These are phyloP conservation scores for Moringa oleifera DNA, from an alignment of 345 rosid species.

Conservation along the genomic window DNA sequence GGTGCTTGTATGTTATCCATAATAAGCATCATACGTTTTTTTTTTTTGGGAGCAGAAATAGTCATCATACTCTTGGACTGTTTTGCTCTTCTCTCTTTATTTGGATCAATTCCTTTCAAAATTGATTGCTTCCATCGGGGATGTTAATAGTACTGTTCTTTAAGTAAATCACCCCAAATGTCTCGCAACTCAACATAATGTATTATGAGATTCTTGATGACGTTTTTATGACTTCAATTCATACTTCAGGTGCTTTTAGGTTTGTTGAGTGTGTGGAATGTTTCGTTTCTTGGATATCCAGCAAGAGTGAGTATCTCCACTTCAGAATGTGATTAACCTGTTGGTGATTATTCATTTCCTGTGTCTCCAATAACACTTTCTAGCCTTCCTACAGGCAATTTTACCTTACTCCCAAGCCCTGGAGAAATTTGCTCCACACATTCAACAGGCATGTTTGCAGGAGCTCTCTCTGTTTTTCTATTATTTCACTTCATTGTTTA, in stretches of 20 bases:
- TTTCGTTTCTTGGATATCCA: slow-evolving; percentile 88
- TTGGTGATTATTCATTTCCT: background rate
- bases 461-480: background rate
- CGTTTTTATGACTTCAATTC: slow-evolving; percentile 3
- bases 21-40: no score
- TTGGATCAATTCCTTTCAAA: background rate
- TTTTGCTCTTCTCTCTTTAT: background rate
- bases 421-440: slow-evolving; percentile 94
- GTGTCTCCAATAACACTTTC: slow-evolving; percentile 11
- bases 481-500: background rate
- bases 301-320: slow-evolving; percentile 59
- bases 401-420: slow-evolving; percentile 93
- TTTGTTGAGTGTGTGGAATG: slow-evolving; percentile 91
- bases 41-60: no score
- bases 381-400: slow-evolving; percentile 61
- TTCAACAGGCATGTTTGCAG: slow-evolving; percentile 67
- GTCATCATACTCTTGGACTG: no score
- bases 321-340: slow-evolving; percentile 9
- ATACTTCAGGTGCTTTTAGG: slow-evolving; percentile 74
- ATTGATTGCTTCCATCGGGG: background rate
- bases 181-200: background rate
- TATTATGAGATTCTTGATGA: background rate
- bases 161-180: background rate
- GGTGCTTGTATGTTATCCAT: background rate
- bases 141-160: no score